These are phyloP conservation scores for Umbelopsis sp. DNA, from an alignment of 192 early-diverging fungal genomes.

Conservation along the genomic window DNA sequence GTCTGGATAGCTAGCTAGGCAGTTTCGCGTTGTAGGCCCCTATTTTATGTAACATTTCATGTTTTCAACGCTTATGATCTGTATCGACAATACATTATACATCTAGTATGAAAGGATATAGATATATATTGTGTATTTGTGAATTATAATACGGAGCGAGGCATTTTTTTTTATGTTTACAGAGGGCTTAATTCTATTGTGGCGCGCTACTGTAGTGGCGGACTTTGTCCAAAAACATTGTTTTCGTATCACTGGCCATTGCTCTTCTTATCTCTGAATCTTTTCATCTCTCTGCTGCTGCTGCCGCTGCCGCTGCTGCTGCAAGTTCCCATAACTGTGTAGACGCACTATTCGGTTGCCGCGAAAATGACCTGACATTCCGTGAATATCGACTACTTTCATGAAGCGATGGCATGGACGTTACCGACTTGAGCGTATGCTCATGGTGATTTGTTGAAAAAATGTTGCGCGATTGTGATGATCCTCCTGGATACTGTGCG, in stretches of 20 bases:
- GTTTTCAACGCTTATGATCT: too few relatives aligned
- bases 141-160: too few relatives aligned
- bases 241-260: not conserved
- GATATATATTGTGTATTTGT: too few relatives aligned
- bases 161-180: too few relatives aligned
- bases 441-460: not conserved
- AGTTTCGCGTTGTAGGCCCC: too few relatives aligned
- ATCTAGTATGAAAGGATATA: too few relatives aligned
- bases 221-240: too few relatives aligned
- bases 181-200: too few relatives aligned
- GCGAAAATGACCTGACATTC: not conserved
- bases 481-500: not conserved
- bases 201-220: too few relatives aligned
- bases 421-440: not conserved
- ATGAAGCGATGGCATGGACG: constrained; percentile 8
- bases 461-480: not conserved
- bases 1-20: too few relatives aligned
- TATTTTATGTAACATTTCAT: too few relatives aligned
- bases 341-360: not conserved
- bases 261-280: not conserved
- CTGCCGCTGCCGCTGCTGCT: not conserved
- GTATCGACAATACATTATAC: too few relatives aligned
- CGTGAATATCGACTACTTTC: not conserved
- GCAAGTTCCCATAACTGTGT: not conserved
- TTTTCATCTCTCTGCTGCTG: not conserved